Evolutionary conservation across 176 grass and related monocot species (phyloP), one percentile per base, ranked within the genome.

Genomic region (Alopecurus myosuroides): DNA sequence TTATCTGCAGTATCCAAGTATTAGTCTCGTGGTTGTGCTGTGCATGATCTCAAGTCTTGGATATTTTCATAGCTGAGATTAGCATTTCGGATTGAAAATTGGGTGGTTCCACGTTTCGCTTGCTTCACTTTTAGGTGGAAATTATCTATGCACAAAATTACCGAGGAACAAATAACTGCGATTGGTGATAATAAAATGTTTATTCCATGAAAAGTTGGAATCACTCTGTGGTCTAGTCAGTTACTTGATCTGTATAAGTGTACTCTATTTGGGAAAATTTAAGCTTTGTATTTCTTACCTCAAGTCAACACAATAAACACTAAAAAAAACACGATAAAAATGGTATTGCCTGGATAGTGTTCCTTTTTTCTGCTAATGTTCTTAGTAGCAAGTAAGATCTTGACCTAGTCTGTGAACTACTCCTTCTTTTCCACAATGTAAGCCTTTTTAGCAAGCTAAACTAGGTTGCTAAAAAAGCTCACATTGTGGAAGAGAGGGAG

Each of bases 371-470:
- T 78, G 31, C 22, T 57, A 39, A 30, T 48, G 29, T 39, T 72
- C 12, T 72, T 72, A 48, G 23, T 42, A 5, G 12, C 15, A 70
- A 28, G 9, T 41, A 26, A 17, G 13, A 67, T 10, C 63, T 73
- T 28, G 48, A 55, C 51, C 19, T 84, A 75, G 45, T 79, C 41
- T 35, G 52, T 26, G 22, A 30, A 88, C 68, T 70, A n/a, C n/a
- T n/a, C n/a, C n/a, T n/a, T n/a, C n/a, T n/a, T n/a, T n/a, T n/a
- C n/a, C n/a, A n/a, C n/a, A n/a, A n/a, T n/a, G n/a, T n/a, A n/a
- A n/a, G n/a, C n/a, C n/a, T n/a, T n/a, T n/a, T n/a, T n/a, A n/a
- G n/a, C n/a, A n/a, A n/a, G n/a, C n/a, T n/a, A n/a, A n/a, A n/a
- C n/a, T n/a, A n/a, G n/a, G n/a, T n/a, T n/a, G n/a, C n/a, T n/a